Conservation (phyloP, 2,329 filamentous ascomycete genomes). For the Onygena corvina region DNA sequence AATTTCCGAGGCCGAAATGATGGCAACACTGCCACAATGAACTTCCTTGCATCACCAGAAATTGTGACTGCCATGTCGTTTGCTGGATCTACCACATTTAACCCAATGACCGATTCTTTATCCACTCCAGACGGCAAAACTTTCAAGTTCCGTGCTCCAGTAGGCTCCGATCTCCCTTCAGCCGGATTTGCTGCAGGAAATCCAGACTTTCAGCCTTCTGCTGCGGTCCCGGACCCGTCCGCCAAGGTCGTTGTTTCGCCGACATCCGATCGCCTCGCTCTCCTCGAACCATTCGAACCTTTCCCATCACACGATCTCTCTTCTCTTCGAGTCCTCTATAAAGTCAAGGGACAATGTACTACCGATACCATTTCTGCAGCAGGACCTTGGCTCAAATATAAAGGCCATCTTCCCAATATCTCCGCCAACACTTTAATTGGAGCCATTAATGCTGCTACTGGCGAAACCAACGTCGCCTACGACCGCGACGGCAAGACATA, state of each 20-base stretch:
- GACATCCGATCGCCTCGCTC: slow-evolving; percentile 75
- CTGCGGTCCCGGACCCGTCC: slow-evolving; percentile 57
- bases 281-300: slow-evolving; percentile 77
- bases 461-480: slow-evolving; percentile 84
- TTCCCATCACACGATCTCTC: slow-evolving; percentile 68
- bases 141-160: slow-evolving; percentile 74
- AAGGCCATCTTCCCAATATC: slow-evolving; percentile 97
- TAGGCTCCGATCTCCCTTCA: slow-evolving; percentile 48
- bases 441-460: slow-evolving; percentile 81
- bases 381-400: slow-evolving; percentile 97
- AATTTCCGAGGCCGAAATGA: slow-evolving; percentile 97
- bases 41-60: slow-evolving; percentile 94
- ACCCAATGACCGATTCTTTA: slow-evolving; percentile 80
- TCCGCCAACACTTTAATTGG: slow-evolving; percentile 94
- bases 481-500: slow-evolving; percentile 63
- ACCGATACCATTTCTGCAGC: slow-evolving; percentile 97
- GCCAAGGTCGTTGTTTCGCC: slow-evolving; percentile 69
- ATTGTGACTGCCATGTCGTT: slow-evolving; percentile 95
- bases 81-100: slow-evolving; percentile 85
- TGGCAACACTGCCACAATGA: slow-evolving; percentile 93
- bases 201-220: slow-evolving; percentile 58
- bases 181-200: slow-evolving; percentile 74
- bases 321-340: slow-evolving; percentile 77
- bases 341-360: slow-evolving; percentile 94
- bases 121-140: slow-evolving; percentile 63